Base-by-base conservation (phyloP, 148 eudicot genomes). In the Amaranthus palmeri region DNA sequence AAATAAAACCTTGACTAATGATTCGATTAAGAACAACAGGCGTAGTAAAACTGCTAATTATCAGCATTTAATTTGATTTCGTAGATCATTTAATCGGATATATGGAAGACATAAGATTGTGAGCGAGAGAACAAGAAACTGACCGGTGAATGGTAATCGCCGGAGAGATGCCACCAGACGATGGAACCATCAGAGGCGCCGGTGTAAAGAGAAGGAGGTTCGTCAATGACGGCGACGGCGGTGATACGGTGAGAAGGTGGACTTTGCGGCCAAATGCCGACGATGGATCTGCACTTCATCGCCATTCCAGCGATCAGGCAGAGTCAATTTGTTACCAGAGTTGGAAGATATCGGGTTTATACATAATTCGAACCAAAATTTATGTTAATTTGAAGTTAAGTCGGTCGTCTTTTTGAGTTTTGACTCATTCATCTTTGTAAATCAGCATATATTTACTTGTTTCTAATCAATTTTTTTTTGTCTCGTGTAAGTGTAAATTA, bases 171-270 rank as follows among this genome's bases (percentile, higher is more conserved):
- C 99, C 99, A 96, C 92, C 92, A 92, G 86, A 88, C 77, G 83
- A 96, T 79, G 86, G 96, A 87, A 88, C 99, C 99, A 83, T 96
- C 96, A 62, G 89, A 79, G 63, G 92, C 97, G 86, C 92, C 99
- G 78, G 99, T 96, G 85, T 88, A 96, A 13, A 96, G 87, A 77
- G 93, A 84, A 12, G 92, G 84, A 13, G 97, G 97, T 4, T 71
- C 72, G 54, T 66, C 51, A 59, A 84, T 82, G 11, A 69, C 81
- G 60, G 88, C 81, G 68, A 78, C 80, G 83, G 97, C 89, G 67
- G 89, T 88, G 82, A 96, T 85, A 56, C 76, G 81, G 74, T 96
- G 99, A 10, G 76, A 70, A 75, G 99, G 97, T 10, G 95, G 93
- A 45, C 88, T 83, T 68, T 78, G 83, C 64, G 97, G 83, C 99